A percentile compares a stretch with the other conserved stretches of the same genome.
These are phyloP conservation scores for Tilletia walkeri DNA, from an alignment of 1,284 basidiomycete genomes.

Conservation along the genomic window DNA sequence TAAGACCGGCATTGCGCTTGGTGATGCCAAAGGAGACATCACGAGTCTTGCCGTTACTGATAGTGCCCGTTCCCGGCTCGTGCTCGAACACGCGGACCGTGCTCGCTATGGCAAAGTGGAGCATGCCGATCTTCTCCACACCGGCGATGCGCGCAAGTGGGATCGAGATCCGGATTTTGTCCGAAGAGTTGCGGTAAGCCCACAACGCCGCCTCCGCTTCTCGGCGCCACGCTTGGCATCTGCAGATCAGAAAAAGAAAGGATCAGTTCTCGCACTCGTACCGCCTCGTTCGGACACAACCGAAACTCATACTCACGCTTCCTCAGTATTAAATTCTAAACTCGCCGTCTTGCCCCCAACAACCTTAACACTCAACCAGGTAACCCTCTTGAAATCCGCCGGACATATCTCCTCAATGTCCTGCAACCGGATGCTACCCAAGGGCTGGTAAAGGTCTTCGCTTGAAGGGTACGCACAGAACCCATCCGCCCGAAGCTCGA, in stretches of 20 bases:
- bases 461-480: conserved; percentile 42
- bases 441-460: conserved; percentile 43
- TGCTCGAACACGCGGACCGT: conserved; percentile 26
- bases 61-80: conserved; percentile 16
- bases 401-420: conserved; percentile 39
- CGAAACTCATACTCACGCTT: conserved; percentile 22
- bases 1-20: background rate
- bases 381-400: conserved; percentile 32
- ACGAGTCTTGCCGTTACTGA: conserved; percentile 25
- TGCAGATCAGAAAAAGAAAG: background rate
- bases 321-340: conserved; percentile 48
- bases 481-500: conserved; percentile 35
- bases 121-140: conserved; percentile 27
- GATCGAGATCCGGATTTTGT: conserved; percentile 40
- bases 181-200: conserved; percentile 34
- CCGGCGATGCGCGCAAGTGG: conserved; percentile 40
- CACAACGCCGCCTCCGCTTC: conserved; percentile 41
- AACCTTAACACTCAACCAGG: conserved; percentile 32
- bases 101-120: conserved; percentile 36
- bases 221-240: conserved; percentile 36
- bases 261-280: background rate
- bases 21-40: conserved; percentile 22
- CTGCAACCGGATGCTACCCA: conserved; percentile 36
- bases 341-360: conserved; percentile 29
- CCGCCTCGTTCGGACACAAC: too few relatives aligned